Conservation (phyloP, 2,329 filamentous ascomycete genomes). For the Tolypocladium pustulatum region DNA sequence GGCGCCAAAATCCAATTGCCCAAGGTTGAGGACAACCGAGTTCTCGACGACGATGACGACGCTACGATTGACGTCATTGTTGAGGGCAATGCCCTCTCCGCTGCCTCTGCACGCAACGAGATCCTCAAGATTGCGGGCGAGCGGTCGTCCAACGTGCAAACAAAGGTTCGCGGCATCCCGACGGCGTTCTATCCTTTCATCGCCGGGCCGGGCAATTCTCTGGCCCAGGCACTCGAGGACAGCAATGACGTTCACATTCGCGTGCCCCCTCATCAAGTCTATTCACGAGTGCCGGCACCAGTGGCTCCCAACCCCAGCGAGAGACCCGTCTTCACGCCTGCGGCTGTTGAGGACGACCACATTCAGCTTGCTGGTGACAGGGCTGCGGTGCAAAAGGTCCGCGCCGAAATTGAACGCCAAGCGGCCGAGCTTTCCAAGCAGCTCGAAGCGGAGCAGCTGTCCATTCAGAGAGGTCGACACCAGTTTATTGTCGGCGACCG, state of each 20-base stretch:
- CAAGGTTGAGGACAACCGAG: conserved; percentile 56
- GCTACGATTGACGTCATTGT: conserved; percentile 75
- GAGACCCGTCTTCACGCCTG: conserved; percentile 58
- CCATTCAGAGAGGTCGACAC: conserved; percentile 78
- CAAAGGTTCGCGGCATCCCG: conserved; percentile 74
- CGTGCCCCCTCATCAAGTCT: conserved; percentile 73
- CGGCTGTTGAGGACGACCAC: conserved; percentile 56
- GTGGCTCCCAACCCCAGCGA: conserved; percentile 51
- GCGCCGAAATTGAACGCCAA: conserved; percentile 69
- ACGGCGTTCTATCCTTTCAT: conserved; percentile 95
- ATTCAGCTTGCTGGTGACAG: conserved; percentile 86
- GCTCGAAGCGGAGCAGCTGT: conserved; percentile 66
- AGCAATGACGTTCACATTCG: conserved; percentile 69
- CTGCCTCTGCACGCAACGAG: conserved; percentile 70
- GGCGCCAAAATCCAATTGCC: conserved; percentile 87
- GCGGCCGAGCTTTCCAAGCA: conserved; percentile 66
- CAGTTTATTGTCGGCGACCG: conserved; percentile 89
- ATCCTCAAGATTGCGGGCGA: conserved; percentile 85
- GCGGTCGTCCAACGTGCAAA: conserved; percentile 69
- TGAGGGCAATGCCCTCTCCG: conserved; percentile 84
- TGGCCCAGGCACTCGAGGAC: conserved; percentile 61
- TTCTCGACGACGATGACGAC: conserved; percentile 57
- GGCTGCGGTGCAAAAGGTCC: conserved; percentile 66
- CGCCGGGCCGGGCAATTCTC: conserved; percentile 63
- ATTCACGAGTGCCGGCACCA: conserved; percentile 59